These are phyloP conservation scores for Aspergillus egyptiacus DNA, from an alignment of 495 filamentous ascomycete genomes.

Conservation along the genomic window DNA sequence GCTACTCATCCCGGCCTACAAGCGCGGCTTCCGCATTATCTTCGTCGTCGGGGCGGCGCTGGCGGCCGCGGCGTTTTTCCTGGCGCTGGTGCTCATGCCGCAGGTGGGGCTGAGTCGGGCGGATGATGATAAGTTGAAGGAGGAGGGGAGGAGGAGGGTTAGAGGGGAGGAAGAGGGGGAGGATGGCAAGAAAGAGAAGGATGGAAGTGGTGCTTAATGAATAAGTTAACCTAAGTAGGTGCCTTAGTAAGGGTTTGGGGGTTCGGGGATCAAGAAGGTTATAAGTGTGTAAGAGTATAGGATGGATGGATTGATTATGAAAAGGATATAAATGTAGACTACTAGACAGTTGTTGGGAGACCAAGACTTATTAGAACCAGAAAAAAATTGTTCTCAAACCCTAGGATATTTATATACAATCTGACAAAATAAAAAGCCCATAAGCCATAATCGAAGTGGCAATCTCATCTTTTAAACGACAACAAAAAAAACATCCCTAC, in stretches of 20 bases:
- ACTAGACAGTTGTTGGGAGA: background rate
- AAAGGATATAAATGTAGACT: background rate
- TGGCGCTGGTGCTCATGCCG: constrained; percentile 43
- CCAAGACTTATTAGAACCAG: background rate
- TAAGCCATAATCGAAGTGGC: constrained; percentile 7
- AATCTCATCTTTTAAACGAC: background rate
- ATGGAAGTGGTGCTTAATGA: background rate
- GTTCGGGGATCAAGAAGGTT: no score
- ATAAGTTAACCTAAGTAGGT: no score
- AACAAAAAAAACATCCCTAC: constrained; percentile 1
- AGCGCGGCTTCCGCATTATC: constrained; percentile 45
- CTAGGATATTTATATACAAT: constrained; percentile 21
- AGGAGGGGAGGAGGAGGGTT: constrained; percentile 34
- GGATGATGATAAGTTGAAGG: constrained; percentile 45
- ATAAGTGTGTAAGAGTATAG: background rate
- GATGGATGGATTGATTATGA: background rate
- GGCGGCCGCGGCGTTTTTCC: constrained; percentile 39
- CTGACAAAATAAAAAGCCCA: constrained; percentile 3
- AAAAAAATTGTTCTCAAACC: constrained; percentile 13
- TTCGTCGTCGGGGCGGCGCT: constrained; percentile 44
- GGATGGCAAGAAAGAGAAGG: constrained; percentile 14
- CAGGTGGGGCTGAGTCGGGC: constrained; percentile 37
- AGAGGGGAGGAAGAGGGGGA: constrained; percentile 8
- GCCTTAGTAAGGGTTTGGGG: no score
- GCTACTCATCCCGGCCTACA: constrained; percentile 42